Percentiles rank a stretch among this genome's conserved stretches.
These are phyloP conservation scores for Oryza rufipogon DNA, from an alignment of 176 grass and related monocot species.

Conservation along the genomic window DNA sequence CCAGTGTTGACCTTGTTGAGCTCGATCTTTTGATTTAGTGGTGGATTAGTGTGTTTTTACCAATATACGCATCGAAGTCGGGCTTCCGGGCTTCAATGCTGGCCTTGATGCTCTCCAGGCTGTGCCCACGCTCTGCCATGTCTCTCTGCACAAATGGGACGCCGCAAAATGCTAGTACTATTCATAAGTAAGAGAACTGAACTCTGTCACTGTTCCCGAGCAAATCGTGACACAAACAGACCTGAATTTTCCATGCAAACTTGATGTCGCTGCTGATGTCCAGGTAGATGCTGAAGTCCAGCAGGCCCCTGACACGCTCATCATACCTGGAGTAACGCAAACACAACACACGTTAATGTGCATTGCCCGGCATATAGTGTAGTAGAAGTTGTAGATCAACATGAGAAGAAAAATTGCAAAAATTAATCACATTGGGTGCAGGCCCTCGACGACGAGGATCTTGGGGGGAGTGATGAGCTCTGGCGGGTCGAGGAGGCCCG, in stretches of 20 bases:
- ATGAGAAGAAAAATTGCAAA: not conserved
- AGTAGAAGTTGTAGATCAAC: too few relatives aligned
- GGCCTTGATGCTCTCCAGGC: conserved; percentile 60
- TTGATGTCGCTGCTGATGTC: conserved; percentile 61
- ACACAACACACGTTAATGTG: not conserved
- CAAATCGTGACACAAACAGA: not conserved
- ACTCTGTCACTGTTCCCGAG: not conserved
- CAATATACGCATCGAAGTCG: conserved; percentile 56
- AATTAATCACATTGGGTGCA: conserved; percentile 60
- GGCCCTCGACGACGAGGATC: conserved; percentile 65
- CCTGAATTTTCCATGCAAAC: conserved; percentile 74
- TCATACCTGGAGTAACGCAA: conserved; percentile 47
- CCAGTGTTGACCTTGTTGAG: too few relatives aligned
- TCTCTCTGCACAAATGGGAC: conserved; percentile 41
- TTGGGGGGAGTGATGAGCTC: conserved; percentile 64
- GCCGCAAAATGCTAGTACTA: not conserved
- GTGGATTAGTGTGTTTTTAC: conserved; percentile 14
- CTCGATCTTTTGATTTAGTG: not conserved
- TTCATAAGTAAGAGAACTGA: not conserved
- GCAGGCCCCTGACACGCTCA: conserved; percentile 49
- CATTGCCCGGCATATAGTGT: too few relatives aligned
- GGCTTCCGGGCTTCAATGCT: conserved; percentile 57
- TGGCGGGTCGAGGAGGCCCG: conserved; percentile 56
- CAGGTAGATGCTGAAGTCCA: conserved; percentile 72
- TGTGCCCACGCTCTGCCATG: conserved; percentile 63